phyloP scores from a whole-genome alignment of 2,329 filamentous ascomycete genomes.

The Scleromitrula shiraiana region DNA sequence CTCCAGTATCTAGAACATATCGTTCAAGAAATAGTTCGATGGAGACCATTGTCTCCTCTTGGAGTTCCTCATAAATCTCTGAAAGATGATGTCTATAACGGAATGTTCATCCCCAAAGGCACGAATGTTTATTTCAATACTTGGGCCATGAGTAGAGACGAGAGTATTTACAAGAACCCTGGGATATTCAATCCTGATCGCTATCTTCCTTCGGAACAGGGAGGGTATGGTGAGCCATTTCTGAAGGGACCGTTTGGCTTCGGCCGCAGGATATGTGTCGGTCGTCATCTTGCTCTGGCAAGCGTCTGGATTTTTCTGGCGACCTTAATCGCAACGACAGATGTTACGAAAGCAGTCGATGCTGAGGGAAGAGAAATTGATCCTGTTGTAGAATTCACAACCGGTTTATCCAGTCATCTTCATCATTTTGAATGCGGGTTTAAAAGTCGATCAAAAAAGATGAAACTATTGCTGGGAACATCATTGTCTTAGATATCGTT shows the following conservation, averaged over 20 bases:
- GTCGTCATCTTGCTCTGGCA: slow-evolving; percentile 41
- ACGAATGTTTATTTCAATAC: slow-evolving; percentile 41
- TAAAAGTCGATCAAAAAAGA: background rate
- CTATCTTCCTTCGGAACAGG: slow-evolving; percentile 33
- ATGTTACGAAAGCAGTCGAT: slow-evolving; percentile 30
- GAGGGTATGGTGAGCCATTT: slow-evolving; percentile 37
- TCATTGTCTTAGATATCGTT: background rate
- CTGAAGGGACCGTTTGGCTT: slow-evolving; percentile 44
- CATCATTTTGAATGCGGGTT: background rate
- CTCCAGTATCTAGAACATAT: slow-evolving; percentile 39
- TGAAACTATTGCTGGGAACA: background rate
- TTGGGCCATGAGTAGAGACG: slow-evolving; percentile 48
- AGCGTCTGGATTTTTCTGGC: slow-evolving; percentile 36
- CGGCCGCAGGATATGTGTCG: slow-evolving; percentile 40
- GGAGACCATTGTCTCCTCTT: slow-evolving; percentile 38
- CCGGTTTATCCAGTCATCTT: slow-evolving; percentile 12
- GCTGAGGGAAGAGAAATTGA: slow-evolving; percentile 30
- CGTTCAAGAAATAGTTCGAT: slow-evolving; percentile 40
- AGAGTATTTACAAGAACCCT: slow-evolving; percentile 34
- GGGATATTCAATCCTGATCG: slow-evolving; percentile 40
- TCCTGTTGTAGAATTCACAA: slow-evolving; percentile 23
- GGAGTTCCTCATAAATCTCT: slow-evolving; percentile 47
- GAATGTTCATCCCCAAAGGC: slow-evolving; percentile 50
- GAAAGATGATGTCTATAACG: slow-evolving; percentile 48
- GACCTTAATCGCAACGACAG: slow-evolving; percentile 33